Evolutionary conservation across 2,329 filamentous ascomycete species (phyloP), one percentile per base, ranked within the genome.

Genomic region (Phaeosphaeria sp.): DNA sequence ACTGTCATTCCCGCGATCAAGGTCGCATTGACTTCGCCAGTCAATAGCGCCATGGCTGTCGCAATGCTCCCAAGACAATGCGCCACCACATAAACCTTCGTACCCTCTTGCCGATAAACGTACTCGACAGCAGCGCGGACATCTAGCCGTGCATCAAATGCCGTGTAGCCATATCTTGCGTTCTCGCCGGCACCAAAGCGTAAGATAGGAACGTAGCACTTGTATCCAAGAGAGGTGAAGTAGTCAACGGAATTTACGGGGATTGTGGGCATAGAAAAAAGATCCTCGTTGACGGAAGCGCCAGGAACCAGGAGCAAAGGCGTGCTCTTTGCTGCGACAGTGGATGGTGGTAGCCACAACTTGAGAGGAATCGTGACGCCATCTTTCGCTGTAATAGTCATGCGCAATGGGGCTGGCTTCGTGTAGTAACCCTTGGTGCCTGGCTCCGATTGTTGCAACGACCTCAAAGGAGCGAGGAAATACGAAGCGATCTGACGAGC

Each of bases 1-100:
- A 81, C 83, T 0, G 82, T 83, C 53, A 89, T 78, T 18, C 87
- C 87, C 18, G 78, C 73, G 64, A 89, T 80, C 85, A 86, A 89
- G 42, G 71, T 70, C 0, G 81, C 63, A 0, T 85, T 84, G 51
- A 89, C 85, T 0, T 83, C 85, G 39, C 87, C 86, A 68, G 87
- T 85, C 1, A 90, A 80, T 0, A 90, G 77, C n/a, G 86, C 87
- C 3, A 80, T 77, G 0, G 84, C 76, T 52, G 86, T 80, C 1
- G 87, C 84, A 0, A 89, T 85, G 44, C 84, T 84, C 23, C 87
- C 87, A 80, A 88, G 85, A 72, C 87, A 90, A 73, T 90, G 87
- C 1, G 83, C 81, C 36, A 89, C 80, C 2, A 82, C 81, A 71
- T 89, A 89, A 36, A 87, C 50, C 79, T 80, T 21, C 72, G 64